Conservation (phyloP, 805 yeast genomes). For the Vanderwaltozyma yarrowii region DNA sequence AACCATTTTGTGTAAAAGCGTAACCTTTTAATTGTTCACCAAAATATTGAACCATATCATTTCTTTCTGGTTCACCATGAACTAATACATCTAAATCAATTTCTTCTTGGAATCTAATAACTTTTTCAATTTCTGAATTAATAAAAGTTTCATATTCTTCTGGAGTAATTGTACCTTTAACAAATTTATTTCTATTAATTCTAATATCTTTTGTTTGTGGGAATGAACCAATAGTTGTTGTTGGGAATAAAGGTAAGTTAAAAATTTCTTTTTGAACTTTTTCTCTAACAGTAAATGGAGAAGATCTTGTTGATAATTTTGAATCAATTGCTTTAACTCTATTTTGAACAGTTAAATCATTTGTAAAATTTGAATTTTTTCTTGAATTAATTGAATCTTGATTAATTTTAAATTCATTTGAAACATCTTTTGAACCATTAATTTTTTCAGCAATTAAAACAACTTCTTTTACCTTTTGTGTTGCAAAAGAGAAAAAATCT, state of each 20-base stretch:
- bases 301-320: slow-evolving; percentile 70
- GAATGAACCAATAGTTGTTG: slow-evolving; percentile 99
- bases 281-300: slow-evolving; percentile 81
- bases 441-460: slow-evolving; percentile 82
- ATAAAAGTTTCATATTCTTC: slow-evolving; percentile 95
- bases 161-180: slow-evolving; percentile 91
- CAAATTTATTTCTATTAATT: slow-evolving; percentile 94
- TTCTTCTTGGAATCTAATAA: slow-evolving; percentile 98
- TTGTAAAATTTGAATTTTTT: slow-evolving; percentile 78
- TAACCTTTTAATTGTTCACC: slow-evolving; percentile 99
- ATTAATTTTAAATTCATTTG: slow-evolving; percentile 66
- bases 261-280: slow-evolving; percentile 76
- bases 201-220: slow-evolving; percentile 99
- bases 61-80: slow-evolving; percentile 99
- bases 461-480: slow-evolving; percentile 90
- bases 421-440: slow-evolving; percentile 65
- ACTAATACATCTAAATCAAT: slow-evolving; percentile 96
- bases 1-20: slow-evolving; percentile 97
- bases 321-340: slow-evolving; percentile 73
- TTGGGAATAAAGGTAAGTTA: slow-evolving; percentile 98
- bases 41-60: slow-evolving; percentile 99
- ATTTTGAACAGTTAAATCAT: slow-evolving; percentile 80
- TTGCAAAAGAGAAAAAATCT: slow-evolving; percentile 98
- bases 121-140: slow-evolving; percentile 90
- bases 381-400: slow-evolving; percentile 80